Conservation (phyloP, 768 basidiomycete species). For the Rossbeevera mucosa region DNA sequence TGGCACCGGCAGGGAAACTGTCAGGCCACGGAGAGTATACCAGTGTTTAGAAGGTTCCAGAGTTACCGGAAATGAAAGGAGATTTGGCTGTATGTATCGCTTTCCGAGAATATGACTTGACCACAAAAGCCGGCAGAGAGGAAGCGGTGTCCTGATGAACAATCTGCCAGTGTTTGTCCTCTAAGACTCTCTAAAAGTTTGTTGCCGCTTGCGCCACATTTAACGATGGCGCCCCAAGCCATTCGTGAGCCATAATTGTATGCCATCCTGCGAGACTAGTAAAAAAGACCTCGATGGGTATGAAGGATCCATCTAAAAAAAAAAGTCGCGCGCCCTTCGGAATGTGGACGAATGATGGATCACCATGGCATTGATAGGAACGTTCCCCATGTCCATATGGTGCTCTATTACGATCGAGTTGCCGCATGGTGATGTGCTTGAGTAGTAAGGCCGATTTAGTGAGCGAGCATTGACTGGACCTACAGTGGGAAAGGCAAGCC, state of each 20-base stretch:
- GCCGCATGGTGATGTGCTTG: no score
- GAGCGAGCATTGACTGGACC: neutral
- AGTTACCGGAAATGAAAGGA: neutral
- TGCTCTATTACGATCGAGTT: no score
- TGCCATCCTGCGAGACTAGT: neutral
- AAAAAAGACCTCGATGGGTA: neutral
- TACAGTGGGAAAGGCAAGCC: neutral
- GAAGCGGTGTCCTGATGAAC: no score
- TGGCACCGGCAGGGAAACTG: neutral
- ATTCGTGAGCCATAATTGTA: neutral
- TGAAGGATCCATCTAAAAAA: neutral
- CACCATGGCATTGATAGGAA: neutral
- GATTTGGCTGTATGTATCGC: neutral
- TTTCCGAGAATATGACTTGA: neutral
- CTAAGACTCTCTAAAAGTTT: neutral
- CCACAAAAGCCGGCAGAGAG: neutral
- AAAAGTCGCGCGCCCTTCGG: neutral
- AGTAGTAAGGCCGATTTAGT: neutral
- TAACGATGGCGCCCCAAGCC: neutral
- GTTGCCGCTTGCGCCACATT: neutral
- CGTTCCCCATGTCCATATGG: neutral
- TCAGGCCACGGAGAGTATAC: neutral
- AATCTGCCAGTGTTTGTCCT: no score
- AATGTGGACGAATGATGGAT: neutral
- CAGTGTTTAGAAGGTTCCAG: neutral